These are phyloP conservation scores for Ambrosiella xylebori DNA, from an alignment of 2,329 filamentous ascomycete genomes.

Conservation along the genomic window DNA sequence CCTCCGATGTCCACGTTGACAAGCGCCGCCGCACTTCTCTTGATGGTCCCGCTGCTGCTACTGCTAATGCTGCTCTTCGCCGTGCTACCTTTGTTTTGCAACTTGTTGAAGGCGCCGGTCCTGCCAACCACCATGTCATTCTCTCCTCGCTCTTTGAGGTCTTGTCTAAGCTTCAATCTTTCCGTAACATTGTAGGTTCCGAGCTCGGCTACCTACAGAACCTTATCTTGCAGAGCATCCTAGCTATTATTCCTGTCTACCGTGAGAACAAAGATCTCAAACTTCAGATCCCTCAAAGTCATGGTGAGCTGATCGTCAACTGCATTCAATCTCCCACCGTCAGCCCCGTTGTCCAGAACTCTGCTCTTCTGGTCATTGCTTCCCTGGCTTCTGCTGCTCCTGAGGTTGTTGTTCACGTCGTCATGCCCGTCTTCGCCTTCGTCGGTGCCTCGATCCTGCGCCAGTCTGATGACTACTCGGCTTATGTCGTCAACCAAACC, in stretches of 20 bases:
- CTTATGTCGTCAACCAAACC: constrained; percentile 87
- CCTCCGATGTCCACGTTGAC: constrained; percentile 42
- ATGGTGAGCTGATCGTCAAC: constrained; percentile 81
- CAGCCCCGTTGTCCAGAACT: constrained; percentile 86
- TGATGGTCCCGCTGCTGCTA: constrained; percentile 6
- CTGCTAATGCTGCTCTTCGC: constrained; percentile 37
- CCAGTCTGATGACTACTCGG: constrained; percentile 92
- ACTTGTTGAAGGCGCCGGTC: constrained; percentile 64
- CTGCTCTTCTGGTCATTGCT: constrained; percentile 73
- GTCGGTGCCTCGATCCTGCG: constrained; percentile 84
- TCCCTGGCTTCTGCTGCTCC: constrained; percentile 74
- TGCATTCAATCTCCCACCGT: constrained; percentile 72
- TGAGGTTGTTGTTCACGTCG: constrained; percentile 81
- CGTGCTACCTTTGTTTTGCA: constrained; percentile 78
- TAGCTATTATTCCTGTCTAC: constrained; percentile 67
- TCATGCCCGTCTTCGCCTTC: constrained; percentile 98
- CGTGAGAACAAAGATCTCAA: constrained; percentile 42
- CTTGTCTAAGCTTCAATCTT: constrained; percentile 73
- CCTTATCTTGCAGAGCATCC: constrained; percentile 62
- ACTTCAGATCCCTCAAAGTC: constrained; percentile 53
- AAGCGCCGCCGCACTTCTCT: constrained; percentile 48
- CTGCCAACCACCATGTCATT: constrained; percentile 58
- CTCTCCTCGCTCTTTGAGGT: constrained; percentile 66
- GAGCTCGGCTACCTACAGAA: constrained; percentile 84
- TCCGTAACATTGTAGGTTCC: constrained; percentile 63